These are phyloP conservation scores for Beverwykella pulmonaria DNA, from an alignment of 495 filamentous ascomycete genomes.

Conservation along the genomic window DNA sequence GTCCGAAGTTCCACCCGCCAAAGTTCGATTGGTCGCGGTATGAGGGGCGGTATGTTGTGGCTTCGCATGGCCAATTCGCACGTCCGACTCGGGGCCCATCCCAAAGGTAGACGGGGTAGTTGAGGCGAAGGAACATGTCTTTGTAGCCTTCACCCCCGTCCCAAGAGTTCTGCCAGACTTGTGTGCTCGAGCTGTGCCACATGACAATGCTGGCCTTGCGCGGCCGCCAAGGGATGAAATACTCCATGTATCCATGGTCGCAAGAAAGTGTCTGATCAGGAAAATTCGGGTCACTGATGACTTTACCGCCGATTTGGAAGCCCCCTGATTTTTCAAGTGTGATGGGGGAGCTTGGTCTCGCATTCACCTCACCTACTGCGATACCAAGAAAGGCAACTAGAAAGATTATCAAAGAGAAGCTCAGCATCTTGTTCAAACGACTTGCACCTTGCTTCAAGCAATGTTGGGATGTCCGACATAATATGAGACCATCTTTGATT, in stretches of 20 bases:
- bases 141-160: constrained; percentile 55
- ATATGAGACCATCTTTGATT: background rate
- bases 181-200: constrained; percentile 55
- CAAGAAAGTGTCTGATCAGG: constrained; percentile 48
- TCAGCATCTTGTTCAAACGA: background rate
- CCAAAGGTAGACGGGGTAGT: constrained; percentile 56
- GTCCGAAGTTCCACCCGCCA: constrained; percentile 52
- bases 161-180: constrained; percentile 55
- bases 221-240: constrained; percentile 53
- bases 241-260: constrained; percentile 57
- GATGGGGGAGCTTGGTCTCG: constrained; percentile 10
- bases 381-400: background rate
- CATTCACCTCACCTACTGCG: background rate
- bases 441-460: background rate
- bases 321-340: constrained; percentile 16
- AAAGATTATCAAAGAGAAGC: background rate
- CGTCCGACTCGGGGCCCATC: constrained; percentile 53
- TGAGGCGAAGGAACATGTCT: constrained; percentile 53
- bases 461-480: background rate
- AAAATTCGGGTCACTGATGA: background rate
- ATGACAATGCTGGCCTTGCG: constrained; percentile 52
- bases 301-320: constrained; percentile 31
- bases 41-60: constrained; percentile 43
- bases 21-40: constrained; percentile 53
- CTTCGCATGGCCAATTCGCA: constrained; percentile 52